Conservation (phyloP, 495 filamentous ascomycete genomes). For the Pyrenula massariospora region DNA sequence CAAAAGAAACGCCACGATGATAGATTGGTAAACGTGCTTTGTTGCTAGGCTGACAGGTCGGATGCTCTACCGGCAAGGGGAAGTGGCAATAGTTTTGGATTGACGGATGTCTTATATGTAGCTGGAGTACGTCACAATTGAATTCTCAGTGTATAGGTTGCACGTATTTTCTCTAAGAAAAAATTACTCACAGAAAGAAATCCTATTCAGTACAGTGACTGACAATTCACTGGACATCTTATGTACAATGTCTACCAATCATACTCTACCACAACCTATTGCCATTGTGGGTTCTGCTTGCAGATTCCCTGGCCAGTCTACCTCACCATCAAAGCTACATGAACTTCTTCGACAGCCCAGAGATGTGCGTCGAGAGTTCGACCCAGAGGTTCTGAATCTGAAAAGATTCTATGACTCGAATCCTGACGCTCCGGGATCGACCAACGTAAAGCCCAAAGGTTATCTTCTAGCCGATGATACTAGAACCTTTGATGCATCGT, state of each 20-base stretch:
- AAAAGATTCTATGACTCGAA: not conserved
- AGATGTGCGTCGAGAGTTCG: slow-evolving; percentile 5
- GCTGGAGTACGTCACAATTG: not conserved
- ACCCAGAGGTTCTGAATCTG: slow-evolving; percentile 9
- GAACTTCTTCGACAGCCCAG: slow-evolving; percentile 5
- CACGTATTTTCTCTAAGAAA: not conserved
- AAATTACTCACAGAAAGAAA: not conserved
- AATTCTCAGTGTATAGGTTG: not conserved
- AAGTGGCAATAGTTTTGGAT: not conserved
- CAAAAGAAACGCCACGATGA: not conserved
- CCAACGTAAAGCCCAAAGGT: slow-evolving; percentile 14
- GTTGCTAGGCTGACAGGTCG: not conserved
- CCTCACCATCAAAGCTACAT: slow-evolving; percentile 4
- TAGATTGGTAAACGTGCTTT: not conserved
- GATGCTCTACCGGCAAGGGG: not conserved
- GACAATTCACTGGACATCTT: not conserved
- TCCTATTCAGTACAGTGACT: not conserved
- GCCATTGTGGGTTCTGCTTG: slow-evolving; percentile 25
- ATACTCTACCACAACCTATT: slow-evolving; percentile 15
- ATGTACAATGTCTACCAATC: not conserved
- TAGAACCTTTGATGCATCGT: slow-evolving; percentile 30
- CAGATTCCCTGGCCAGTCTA: slow-evolving; percentile 13
- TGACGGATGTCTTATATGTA: not conserved
- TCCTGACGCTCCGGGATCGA: not conserved
- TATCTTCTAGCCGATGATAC: slow-evolving; percentile 30